These are phyloP conservation scores for Lineolata rhizophorae DNA, from an alignment of 495 filamentous ascomycete species.

Conservation along the genomic window DNA sequence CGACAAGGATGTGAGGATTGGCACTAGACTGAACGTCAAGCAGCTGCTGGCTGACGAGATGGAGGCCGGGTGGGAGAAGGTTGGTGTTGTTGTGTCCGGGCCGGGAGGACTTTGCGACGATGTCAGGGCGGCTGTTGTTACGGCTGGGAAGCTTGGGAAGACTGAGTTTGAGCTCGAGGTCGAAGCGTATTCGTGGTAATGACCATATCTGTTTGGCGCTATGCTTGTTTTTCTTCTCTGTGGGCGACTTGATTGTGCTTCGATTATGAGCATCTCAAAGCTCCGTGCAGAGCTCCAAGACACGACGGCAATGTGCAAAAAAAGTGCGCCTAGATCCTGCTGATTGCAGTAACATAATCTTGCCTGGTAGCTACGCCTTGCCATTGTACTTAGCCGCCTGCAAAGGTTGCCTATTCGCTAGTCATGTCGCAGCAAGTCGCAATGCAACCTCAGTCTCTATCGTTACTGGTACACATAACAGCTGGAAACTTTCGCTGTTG, in stretches of 20 bases:
- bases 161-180: constrained; percentile 5
- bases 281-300: too few relatives aligned
- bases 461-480: too few relatives aligned
- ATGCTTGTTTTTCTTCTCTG: background rate
- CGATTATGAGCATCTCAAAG: background rate
- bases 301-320: too few relatives aligned
- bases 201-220: background rate
- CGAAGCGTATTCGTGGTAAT: constrained; percentile 2
- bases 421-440: too few relatives aligned
- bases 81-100: constrained; percentile 23
- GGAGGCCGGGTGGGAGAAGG: constrained; percentile 13
- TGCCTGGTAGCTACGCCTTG: too few relatives aligned
- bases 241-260: background rate
- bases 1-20: constrained; percentile 17
- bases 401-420: too few relatives aligned
- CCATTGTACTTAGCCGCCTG: too few relatives aligned
- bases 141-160: constrained; percentile 1
- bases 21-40: constrained; percentile 13
- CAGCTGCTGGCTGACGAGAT: constrained; percentile 13
- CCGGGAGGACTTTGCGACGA: constrained; percentile 13
- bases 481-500: too few relatives aligned
- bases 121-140: constrained; percentile 5
- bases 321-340: too few relatives aligned
- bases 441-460: too few relatives aligned
- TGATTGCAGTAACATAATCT: too few relatives aligned